Conservation (phyloP, 73 alveolate genomes). For the Chromera velia region DNA sequence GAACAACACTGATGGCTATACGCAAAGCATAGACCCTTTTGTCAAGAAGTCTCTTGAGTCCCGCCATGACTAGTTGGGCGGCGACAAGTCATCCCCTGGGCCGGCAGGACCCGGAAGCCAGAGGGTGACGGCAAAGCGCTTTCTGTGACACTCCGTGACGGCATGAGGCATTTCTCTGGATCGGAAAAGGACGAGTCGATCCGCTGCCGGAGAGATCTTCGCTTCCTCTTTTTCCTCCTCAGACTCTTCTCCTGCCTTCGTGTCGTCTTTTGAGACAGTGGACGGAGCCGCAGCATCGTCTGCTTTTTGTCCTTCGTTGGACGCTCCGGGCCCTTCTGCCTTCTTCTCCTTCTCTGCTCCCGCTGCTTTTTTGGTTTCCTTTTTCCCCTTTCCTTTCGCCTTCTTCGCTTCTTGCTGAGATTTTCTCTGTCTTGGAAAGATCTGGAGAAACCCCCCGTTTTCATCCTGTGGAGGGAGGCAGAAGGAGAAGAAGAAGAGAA, state of each 20-base stretch:
- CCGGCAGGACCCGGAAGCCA: constrained; percentile 45
- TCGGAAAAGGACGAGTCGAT: constrained; percentile 30
- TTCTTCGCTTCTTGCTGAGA: too few relatives aligned
- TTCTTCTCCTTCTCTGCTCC: background rate
- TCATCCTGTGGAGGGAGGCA: too few relatives aligned
- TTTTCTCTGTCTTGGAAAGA: too few relatives aligned
- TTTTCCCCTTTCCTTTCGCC: background rate
- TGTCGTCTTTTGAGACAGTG: background rate
- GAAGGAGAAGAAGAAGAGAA: too few relatives aligned
- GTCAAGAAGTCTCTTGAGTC: too few relatives aligned
- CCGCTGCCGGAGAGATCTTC: constrained; percentile 22
- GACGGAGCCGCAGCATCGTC: background rate
- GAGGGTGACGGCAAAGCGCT: constrained; percentile 39
- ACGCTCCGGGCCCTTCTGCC: background rate
- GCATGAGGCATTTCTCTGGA: constrained; percentile 30
- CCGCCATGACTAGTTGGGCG: too few relatives aligned
- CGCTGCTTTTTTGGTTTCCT: background rate
- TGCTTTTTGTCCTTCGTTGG: background rate
- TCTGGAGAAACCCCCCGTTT: too few relatives aligned
- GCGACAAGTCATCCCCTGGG: constrained; percentile 34
- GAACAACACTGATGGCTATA: too few relatives aligned
- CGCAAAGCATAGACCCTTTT: too few relatives aligned
- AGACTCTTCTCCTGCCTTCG: background rate
- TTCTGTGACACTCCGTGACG: constrained; percentile 14
- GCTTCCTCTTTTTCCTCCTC: background rate